Conservation (phyloP, 805 yeast species). For the Yarrowia hollandica region DNA sequence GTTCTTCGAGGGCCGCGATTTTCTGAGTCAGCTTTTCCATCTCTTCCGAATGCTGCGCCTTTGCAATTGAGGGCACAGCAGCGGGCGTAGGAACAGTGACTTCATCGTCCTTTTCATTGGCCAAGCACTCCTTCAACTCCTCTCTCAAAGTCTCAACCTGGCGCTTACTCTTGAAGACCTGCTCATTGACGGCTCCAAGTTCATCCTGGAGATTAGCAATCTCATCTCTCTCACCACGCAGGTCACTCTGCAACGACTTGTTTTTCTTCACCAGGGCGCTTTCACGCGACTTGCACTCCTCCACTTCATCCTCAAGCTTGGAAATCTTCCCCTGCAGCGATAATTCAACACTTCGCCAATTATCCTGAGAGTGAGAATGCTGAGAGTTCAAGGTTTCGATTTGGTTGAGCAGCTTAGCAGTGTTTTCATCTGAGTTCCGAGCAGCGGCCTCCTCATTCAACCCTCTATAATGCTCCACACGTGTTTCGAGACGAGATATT, state of each 20-base stretch:
- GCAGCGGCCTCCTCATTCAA: slow-evolving; percentile 53
- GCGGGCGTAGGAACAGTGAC: not conserved
- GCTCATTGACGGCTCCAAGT: slow-evolving; percentile 28
- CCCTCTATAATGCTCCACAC: slow-evolving; percentile 66
- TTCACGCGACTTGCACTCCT: slow-evolving; percentile 33
- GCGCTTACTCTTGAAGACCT: slow-evolving; percentile 9
- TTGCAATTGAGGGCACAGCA: not conserved
- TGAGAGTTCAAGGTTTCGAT: slow-evolving; percentile 66
- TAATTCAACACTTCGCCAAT: slow-evolving; percentile 80
- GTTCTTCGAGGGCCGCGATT: slow-evolving; percentile 9
- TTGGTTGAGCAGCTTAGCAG: slow-evolving; percentile 44
- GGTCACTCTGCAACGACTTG: slow-evolving; percentile 30
- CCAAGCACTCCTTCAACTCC: not conserved
- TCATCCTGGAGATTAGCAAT: slow-evolving; percentile 32
- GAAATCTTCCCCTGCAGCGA: slow-evolving; percentile 54
- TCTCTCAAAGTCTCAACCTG: slow-evolving; percentile 7
- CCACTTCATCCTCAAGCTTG: slow-evolving; percentile 34
- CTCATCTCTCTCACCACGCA: slow-evolving; percentile 30
- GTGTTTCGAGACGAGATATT: slow-evolving; percentile 57
- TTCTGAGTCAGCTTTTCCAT: not conserved
- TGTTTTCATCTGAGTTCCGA: slow-evolving; percentile 37
- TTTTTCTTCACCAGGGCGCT: slow-evolving; percentile 31
- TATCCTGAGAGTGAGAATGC: slow-evolving; percentile 71
- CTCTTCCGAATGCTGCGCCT: not conserved
- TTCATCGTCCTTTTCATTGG: not conserved